These are phyloP conservation scores for Cutaneotrichosporon sp. DNA, from an alignment of 1,284 basidiomycete species.

Conservation along the genomic window DNA sequence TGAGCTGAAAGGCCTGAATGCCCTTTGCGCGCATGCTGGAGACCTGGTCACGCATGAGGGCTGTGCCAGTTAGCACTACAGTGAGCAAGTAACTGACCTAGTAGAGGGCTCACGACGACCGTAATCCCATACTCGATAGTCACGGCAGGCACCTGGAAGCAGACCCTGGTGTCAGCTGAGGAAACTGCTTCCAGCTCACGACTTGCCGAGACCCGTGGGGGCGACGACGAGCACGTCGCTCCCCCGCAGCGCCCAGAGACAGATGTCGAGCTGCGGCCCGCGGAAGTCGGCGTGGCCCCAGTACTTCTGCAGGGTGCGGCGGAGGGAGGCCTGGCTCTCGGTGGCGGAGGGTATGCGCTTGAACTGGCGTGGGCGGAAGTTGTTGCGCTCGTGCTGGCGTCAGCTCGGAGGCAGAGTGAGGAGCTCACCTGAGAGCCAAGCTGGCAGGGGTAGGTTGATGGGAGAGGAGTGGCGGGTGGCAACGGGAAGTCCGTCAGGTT, in stretches of 20 bases:
- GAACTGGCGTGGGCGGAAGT: constrained; percentile 39
- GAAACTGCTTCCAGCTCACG: no score
- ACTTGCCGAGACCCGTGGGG: constrained; percentile 84
- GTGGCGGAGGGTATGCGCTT: constrained; percentile 42
- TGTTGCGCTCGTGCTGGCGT: constrained; percentile 34
- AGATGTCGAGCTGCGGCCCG: constrained; percentile 74
- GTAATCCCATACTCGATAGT: constrained; percentile 71
- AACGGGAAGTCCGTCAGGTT: constrained; percentile 9
- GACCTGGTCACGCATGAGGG: constrained; percentile 85
- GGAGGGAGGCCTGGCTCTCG: constrained; percentile 39
- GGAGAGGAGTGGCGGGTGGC: constrained; percentile 13
- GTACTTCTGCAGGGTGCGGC: constrained; percentile 46
- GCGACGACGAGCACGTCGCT: constrained; percentile 78
- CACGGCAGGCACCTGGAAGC: constrained; percentile 82
- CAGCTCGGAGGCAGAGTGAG: background rate
- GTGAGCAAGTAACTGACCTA: constrained; percentile 67
- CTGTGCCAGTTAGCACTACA: constrained; percentile 52
- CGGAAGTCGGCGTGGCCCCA: constrained; percentile 70
- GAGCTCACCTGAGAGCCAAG: constrained; percentile 26
- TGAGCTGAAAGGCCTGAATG: constrained; percentile 65
- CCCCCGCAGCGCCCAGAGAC: constrained; percentile 69
- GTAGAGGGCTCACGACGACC: constrained; percentile 73
- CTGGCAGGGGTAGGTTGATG: constrained; percentile 17
- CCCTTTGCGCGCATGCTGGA: constrained; percentile 61
- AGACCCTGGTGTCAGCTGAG: constrained; percentile 58